These are phyloP conservation scores for Umbelopsis vinacea DNA, from an alignment of 192 early-diverging fungal genomes.

Conservation along the genomic window DNA sequence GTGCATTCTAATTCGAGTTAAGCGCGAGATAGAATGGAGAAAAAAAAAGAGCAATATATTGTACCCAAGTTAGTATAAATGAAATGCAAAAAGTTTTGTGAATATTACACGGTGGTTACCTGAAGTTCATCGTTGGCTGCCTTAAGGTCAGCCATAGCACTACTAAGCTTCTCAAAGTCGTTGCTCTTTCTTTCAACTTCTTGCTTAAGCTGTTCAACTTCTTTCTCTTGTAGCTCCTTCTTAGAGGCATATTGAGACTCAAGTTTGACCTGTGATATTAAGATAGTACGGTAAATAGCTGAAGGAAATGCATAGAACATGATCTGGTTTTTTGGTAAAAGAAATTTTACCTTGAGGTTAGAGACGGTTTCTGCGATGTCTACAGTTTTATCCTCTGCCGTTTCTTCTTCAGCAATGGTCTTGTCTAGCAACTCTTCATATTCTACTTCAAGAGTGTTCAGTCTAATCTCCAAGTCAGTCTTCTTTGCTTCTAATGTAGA, in stretches of 20 bases:
- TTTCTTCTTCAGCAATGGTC: slow-evolving; percentile 73
- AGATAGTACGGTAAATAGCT: background rate
- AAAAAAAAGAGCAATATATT: too few relatives aligned
- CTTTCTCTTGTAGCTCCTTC: slow-evolving; percentile 71
- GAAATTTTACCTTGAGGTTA: slow-evolving; percentile 69
- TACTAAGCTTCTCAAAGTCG: slow-evolving; percentile 64
- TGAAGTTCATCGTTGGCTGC: slow-evolving; percentile 63
- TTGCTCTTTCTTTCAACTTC: slow-evolving; percentile 72
- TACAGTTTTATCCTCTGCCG: slow-evolving; percentile 49
- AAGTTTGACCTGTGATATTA: slow-evolving; percentile 61
- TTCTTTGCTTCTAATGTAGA: slow-evolving; percentile 58
- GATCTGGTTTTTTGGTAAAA: background rate
- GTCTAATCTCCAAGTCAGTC: slow-evolving; percentile 70
- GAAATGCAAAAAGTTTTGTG: background rate
- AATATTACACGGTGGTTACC: slow-evolving; percentile 40
- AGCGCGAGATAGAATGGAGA: background rate
- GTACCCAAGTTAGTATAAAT: background rate
- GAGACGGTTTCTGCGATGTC: slow-evolving; percentile 76
- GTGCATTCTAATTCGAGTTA: background rate
- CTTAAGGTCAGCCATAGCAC: slow-evolving; percentile 65
- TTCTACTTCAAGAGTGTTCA: slow-evolving; percentile 74
- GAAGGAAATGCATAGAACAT: background rate
- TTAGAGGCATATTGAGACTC: slow-evolving; percentile 86
- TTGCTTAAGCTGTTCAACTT: slow-evolving; percentile 71
- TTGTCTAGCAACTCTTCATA: slow-evolving; percentile 82